phyloP scores from a whole-genome alignment of 2,329 filamentous ascomycete species.

The Pezicula rhizophila region DNA sequence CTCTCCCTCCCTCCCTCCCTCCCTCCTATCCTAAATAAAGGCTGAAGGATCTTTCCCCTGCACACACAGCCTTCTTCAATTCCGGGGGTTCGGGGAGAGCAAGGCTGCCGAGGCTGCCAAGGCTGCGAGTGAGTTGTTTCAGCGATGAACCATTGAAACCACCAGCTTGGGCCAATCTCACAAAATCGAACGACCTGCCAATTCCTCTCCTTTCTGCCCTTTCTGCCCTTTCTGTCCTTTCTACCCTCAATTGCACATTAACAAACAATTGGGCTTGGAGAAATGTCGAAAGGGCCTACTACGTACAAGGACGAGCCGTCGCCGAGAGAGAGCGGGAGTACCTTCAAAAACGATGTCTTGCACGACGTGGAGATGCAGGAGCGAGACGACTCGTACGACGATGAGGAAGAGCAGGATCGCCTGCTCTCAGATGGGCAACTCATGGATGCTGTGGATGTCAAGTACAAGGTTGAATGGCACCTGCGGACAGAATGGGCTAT shows the following conservation, averaged over 20 bases:
- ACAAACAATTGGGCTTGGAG: background rate
- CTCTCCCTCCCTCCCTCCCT: too few relatives aligned
- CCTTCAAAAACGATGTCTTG: constrained; percentile 7
- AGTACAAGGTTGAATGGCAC: constrained; percentile 23
- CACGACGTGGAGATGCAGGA: constrained; percentile 23
- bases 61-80: background rate
- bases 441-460: constrained; percentile 8
- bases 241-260: background rate
- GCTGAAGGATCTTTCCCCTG: background rate
- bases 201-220: background rate
- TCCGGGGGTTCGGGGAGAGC: background rate
- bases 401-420: constrained; percentile 15
- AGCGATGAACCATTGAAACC: background rate
- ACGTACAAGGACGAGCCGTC: constrained; percentile 13
- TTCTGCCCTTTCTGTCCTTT: background rate
- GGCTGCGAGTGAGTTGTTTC: background rate
- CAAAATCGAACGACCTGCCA: background rate
- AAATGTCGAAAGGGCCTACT: constrained; percentile 1
- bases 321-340: background rate
- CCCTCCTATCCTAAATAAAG: too few relatives aligned
- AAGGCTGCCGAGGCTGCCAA: background rate
- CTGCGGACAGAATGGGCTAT: constrained; percentile 24
- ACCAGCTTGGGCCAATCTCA: background rate
- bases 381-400: constrained; percentile 12
- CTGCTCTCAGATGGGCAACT: constrained; percentile 16